A percentile compares a stretch with the other conserved stretches of the same genome.
phyloP scores from a whole-genome alignment of 2,329 filamentous ascomycete species.

The Dichotomopilus funicola region DNA sequence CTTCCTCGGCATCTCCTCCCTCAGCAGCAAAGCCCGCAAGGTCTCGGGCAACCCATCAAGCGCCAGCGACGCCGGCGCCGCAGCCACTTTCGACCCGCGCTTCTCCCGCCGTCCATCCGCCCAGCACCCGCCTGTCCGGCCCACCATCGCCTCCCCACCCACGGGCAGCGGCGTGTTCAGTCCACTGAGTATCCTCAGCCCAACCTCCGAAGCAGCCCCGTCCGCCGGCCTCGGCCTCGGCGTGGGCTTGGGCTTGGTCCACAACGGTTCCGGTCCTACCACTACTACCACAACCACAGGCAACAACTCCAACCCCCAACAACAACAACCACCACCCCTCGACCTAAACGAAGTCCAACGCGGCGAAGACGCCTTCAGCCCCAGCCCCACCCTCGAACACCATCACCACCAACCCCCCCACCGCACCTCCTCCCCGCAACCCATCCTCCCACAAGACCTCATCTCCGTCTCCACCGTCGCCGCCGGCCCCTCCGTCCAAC shows the following conservation, averaged over 20 bases:
- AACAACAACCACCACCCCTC: not conserved
- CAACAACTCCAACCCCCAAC: no score
- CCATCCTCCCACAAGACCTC: slow-evolving; percentile 68
- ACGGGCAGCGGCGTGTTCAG: slow-evolving; percentile 33
- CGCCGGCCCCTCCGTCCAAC: slow-evolving; percentile 85
- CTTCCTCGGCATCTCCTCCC: slow-evolving; percentile 41
- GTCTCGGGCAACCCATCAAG: slow-evolving; percentile 43
- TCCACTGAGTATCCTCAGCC: slow-evolving; percentile 36
- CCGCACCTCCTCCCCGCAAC: slow-evolving; percentile 34
- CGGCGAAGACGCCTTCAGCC: slow-evolving; percentile 42
- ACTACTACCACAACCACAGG: no score
- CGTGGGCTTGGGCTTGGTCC: not conserved
- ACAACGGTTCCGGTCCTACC: no score
- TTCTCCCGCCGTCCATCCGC: slow-evolving; percentile 44
- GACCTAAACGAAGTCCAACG: slow-evolving; percentile 15
- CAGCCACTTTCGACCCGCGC: slow-evolving; percentile 34
- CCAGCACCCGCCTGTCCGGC: slow-evolving; percentile 41
- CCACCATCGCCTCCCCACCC: slow-evolving; percentile 27
- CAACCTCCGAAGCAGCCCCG: slow-evolving; percentile 40
- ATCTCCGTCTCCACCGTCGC: slow-evolving; percentile 83
- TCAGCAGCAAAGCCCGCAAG: slow-evolving; percentile 38
- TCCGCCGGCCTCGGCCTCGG: slow-evolving; percentile 25
- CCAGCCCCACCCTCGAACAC: slow-evolving; percentile 24
- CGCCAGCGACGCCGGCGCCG: slow-evolving; percentile 34
- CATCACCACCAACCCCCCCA: not conserved